A percentile compares a stretch with the other conserved stretches of the same genome.
phyloP scores from a whole-genome alignment of 768 basidiomycete genomes.

The Boletus huronensis region DNA sequence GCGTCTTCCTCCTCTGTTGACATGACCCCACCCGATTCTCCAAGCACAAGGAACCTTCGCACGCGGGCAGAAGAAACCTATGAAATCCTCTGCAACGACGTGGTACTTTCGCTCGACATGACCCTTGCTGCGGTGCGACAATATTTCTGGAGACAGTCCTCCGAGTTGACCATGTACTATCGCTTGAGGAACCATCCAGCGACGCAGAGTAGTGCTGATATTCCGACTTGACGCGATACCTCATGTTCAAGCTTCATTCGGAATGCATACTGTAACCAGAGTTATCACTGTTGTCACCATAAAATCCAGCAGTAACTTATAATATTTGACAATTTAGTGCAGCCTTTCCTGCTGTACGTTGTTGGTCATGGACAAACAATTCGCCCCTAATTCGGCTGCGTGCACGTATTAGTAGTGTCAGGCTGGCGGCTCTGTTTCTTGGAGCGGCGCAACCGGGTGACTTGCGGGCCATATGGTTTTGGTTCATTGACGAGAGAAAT shows the following conservation, averaged over 20 bases:
- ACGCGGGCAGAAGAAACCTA: conserved; percentile 62
- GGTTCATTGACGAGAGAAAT: neutral
- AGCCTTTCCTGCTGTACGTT: neutral
- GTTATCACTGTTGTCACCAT: conserved; percentile 1
- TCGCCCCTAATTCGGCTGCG: neutral
- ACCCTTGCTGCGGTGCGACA: conserved; percentile 89
- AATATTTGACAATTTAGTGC: conserved; percentile 16
- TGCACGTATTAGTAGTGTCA: too few species aligned
- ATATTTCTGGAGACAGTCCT: conserved; percentile 78
- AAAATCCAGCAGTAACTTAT: conserved; percentile 16
- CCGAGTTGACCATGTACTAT: conserved; percentile 76
- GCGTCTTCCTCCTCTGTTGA: conserved; percentile 33
- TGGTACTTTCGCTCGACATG: conserved; percentile 80
- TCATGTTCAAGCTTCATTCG: neutral
- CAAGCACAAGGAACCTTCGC: conserved; percentile 18
- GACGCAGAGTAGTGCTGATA: conserved; percentile 1
- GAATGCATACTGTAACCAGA: neutral
- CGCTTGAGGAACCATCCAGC: conserved; percentile 40
- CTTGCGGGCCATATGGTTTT: neutral
- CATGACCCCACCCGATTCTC: conserved; percentile 36
- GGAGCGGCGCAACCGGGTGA: neutral
- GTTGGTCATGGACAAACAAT: neutral
- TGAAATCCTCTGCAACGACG: conserved; percentile 87
- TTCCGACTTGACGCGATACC: neutral
- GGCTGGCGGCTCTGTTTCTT: neutral